Evolutionary conservation across 768 basidiomycete species (phyloP).

Genomic region (Xerocomus spinulosus): DNA sequence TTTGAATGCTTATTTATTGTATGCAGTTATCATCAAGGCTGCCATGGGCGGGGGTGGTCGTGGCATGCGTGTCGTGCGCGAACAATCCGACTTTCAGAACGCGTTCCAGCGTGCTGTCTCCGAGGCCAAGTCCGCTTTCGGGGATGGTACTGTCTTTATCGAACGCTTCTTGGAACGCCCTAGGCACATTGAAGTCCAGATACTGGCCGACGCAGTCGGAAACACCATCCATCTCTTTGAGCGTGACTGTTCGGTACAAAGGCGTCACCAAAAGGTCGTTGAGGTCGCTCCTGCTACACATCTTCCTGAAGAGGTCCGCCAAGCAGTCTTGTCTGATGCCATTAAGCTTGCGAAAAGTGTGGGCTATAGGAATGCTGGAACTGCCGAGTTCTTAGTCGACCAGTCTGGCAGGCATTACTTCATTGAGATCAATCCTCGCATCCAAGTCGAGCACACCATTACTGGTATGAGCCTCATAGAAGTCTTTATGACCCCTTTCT

Average conservation of each 20-base stretch:
- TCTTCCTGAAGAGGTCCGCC: conserved; percentile 84
- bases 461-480: conserved; percentile 57
- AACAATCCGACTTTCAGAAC: conserved; percentile 85
- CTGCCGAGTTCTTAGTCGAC: conserved; percentile 97
- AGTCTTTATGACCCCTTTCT: neutral
- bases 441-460: conserved; percentile 99
- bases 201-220: conserved; percentile 86
- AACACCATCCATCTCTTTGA: conserved; percentile 98
- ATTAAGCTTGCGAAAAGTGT: conserved; percentile 94
- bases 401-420: conserved; percentile 96
- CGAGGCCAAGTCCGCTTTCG: conserved; percentile 96
- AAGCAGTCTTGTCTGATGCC: conserved; percentile 84
- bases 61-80: conserved; percentile 98
- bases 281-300: conserved; percentile 97
- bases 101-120: conserved; percentile 89
- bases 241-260: conserved; percentile 97
- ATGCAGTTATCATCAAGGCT: conserved; percentile 94
- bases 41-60: conserved; percentile 99
- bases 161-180: conserved; percentile 97
- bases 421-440: conserved; percentile 99
- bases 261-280: conserved; percentile 98
- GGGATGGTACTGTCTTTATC: conserved; percentile 98
- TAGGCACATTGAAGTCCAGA: conserved; percentile 95
- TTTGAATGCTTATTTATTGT: conserved; percentile 5
- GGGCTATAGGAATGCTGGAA: conserved; percentile 94